Conservation (phyloP, 768 basidiomycete species). For the Kwoniella europaea region DNA sequence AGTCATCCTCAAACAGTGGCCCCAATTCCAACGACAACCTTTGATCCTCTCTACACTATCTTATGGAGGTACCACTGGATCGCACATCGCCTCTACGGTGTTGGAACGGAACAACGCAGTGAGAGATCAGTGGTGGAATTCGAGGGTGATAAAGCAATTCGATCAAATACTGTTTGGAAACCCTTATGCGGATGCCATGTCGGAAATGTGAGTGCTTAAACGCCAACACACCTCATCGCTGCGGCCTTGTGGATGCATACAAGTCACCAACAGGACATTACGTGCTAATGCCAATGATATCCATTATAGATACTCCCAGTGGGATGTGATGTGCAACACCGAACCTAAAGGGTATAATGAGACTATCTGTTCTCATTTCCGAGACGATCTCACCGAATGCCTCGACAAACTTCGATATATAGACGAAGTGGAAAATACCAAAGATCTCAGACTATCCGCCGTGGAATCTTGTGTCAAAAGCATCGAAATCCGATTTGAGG, state of each 20-base stretch:
- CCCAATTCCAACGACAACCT: conserved; percentile 9
- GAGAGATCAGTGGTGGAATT: neutral
- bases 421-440: conserved; percentile 7
- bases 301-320: conserved; percentile 8
- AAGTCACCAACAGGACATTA: neutral
- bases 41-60: conserved; percentile 10
- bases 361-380: conserved; percentile 8
- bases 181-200: conserved; percentile 16
- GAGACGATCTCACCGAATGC: conserved; percentile 12
- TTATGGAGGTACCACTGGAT: conserved; percentile 6
- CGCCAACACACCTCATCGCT: no score
- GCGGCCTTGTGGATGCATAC: neutral
- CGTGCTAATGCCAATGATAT: neutral
- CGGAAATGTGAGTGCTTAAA: conserved; percentile 10
- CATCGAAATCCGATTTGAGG: neutral
- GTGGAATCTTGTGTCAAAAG: conserved; percentile 3
- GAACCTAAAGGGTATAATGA: conserved; percentile 12
- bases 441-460: conserved; percentile 5
- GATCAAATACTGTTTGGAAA: conserved; percentile 19
- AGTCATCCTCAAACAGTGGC: conserved; percentile 14
- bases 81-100: conserved; percentile 8
- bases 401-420: conserved; percentile 14
- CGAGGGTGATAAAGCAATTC: conserved; percentile 13
- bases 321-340: conserved; percentile 12
- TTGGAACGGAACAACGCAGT: conserved; percentile 1